phyloP scores from a whole-genome alignment of 2,329 filamentous ascomycete genomes.

The Rachicladosporium sp. region DNA sequence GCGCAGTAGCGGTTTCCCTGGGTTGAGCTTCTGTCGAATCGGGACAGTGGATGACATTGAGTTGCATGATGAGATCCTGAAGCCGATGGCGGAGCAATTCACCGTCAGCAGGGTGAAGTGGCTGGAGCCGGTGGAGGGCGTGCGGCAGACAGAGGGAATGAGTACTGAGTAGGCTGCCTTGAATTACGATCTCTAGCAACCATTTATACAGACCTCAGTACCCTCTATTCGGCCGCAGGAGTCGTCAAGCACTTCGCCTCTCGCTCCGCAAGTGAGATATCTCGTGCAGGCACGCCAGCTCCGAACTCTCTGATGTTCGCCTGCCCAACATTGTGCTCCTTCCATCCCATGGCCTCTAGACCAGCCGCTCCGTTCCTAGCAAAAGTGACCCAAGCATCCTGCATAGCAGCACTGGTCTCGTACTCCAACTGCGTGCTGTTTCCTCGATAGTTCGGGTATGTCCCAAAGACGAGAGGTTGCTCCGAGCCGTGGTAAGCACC shows the following conservation, averaged over 20 bases:
- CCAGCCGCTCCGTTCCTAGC: constrained; percentile 13
- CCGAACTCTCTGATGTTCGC: constrained; percentile 16
- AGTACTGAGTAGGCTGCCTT: too few relatives aligned
- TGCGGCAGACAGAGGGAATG: too few relatives aligned
- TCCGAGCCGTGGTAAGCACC: constrained; percentile 26
- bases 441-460: constrained; percentile 10
- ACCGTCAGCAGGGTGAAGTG: too few relatives aligned
- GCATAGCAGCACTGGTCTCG: constrained; percentile 13
- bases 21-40: too few relatives aligned
- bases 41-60: too few relatives aligned
- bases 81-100: too few relatives aligned
- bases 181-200: too few relatives aligned
- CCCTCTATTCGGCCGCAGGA: too few relatives aligned
- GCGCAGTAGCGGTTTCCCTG: too few relatives aligned
- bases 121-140: too few relatives aligned
- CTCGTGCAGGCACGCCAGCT: constrained; percentile 17
- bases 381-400: constrained; percentile 13
- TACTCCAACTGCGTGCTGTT: constrained; percentile 11
- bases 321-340: constrained; percentile 11
- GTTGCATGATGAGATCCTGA: too few relatives aligned
- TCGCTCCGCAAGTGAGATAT: constrained; percentile 11
- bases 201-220: too few relatives aligned
- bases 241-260: constrained; percentile 12
- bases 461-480: constrained; percentile 15
- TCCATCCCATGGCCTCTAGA: constrained; percentile 12